Base-by-base conservation (phyloP, 2,329 filamentous ascomycete species). In the Aspergillus viridinutans region DNA sequence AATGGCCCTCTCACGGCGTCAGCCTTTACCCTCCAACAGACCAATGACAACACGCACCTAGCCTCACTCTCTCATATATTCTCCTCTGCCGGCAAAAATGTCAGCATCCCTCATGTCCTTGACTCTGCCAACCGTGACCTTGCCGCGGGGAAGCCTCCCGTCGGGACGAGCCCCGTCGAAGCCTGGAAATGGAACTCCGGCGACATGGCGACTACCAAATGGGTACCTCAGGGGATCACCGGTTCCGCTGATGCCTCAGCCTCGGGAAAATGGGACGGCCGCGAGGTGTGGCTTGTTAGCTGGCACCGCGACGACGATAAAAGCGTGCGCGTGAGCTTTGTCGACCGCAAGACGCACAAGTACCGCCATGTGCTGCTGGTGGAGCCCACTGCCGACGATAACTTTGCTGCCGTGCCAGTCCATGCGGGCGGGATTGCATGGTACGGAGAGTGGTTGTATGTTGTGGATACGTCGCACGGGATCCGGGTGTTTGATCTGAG, bases 281-380 rank as follows among this genome's bases (percentile, higher is more conserved):
- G 66, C 26, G 60, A 72, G 45, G 69, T 63, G 7, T 72, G 66
- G 68, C 52, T 74, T 8, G 70, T 72, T 2, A 73, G 69, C 59
- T 75, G 72, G 73, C 64, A 75, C 50, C 60, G 66, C 1, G 56
- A 66, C 2, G 68, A 67, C 21, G 66, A 66, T 20, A 57, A 40
- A 10, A 68, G 65, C 52, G 69, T 65, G n/a, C 59, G 71, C 0
- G 56, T 75, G 23, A 69, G 67, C 5, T 74, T 74, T 54, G 63
- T 74, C 6, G 64, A 75, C 61, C 65, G 62, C 48, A 50, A 57
- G 3, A 67, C 63, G 20, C 43, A 66, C 43, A 67, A 62, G 54
- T 75, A 73, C 52, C 68, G 72, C 21, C 69, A 74, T 58, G 69
- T 66, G n/a, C 60, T 73, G 20, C 66, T 76, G 1, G 72, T 76